Percentiles rank a stretch among this genome's conserved stretches.
phyloP scores from a whole-genome alignment of 148 eudicot species.

The Bassia scoparia region DNA sequence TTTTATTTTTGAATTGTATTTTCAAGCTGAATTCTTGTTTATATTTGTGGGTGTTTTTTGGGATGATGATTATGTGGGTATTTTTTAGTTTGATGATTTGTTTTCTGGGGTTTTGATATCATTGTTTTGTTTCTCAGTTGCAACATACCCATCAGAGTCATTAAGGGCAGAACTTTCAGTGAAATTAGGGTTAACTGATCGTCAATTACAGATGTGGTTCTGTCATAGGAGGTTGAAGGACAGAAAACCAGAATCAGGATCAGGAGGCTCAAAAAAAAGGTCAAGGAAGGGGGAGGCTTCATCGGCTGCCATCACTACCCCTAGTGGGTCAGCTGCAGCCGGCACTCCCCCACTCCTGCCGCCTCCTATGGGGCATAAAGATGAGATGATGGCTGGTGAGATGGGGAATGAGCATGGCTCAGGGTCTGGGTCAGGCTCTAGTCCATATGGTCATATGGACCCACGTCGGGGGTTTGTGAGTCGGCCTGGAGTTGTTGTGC shows the following conservation, averaged over 20 bases:
- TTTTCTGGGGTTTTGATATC: not conserved
- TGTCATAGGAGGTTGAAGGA: slow-evolving; percentile 92
- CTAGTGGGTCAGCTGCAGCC: slow-evolving; percentile 23
- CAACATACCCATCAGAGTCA: slow-evolving; percentile 64
- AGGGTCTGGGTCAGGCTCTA: slow-evolving; percentile 48
- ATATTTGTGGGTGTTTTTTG: not conserved
- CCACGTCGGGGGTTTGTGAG: slow-evolving; percentile 38
- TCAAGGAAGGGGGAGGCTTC: slow-evolving; percentile 40
- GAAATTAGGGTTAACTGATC: slow-evolving; percentile 74
- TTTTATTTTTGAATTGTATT: not conserved
- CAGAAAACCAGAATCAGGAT: slow-evolving; percentile 35
- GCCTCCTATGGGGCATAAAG: slow-evolving; percentile 32
- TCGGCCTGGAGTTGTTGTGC: slow-evolving; percentile 49
- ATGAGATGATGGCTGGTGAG: slow-evolving; percentile 41
- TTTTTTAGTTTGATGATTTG: slow-evolving; percentile 8
- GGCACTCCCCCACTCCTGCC: slow-evolving; percentile 20
- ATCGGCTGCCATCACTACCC: slow-evolving; percentile 26
- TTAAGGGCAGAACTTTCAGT: slow-evolving; percentile 72
- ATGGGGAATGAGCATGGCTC: slow-evolving; percentile 44
- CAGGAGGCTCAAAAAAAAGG: slow-evolving; percentile 39
- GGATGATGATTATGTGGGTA: slow-evolving; percentile 7
- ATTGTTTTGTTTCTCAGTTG: slow-evolving; percentile 41
- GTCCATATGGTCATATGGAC: slow-evolving; percentile 50
- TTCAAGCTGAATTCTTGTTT: not conserved
- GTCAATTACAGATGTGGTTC: slow-evolving; percentile 97